Percentiles rank a stretch among this genome's conserved stretches.
Evolutionary conservation across 106 monocot species (phyloP).

Genomic region (Cymbidium sinense): DNA sequence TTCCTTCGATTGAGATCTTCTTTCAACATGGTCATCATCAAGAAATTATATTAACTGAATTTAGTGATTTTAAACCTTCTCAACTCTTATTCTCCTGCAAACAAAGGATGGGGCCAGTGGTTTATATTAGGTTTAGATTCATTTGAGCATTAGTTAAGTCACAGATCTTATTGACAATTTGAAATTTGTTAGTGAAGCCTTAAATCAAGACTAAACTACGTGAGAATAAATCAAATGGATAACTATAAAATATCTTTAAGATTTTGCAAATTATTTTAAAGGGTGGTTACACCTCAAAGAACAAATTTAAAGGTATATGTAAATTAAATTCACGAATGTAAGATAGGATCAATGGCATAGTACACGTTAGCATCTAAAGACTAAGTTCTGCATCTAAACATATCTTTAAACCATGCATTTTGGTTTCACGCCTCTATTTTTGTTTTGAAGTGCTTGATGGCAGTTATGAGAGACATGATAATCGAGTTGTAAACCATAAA

Average conservation of each 20-base stretch:
- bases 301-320: neutral
- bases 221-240: neutral
- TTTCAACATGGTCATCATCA: too few relatives aligned
- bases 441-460: conserved; percentile 1
- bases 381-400: neutral
- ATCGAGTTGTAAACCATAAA: neutral
- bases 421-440: neutral
- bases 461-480: neutral
- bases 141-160: too few relatives aligned
- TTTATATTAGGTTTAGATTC: too few relatives aligned
- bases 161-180: too few relatives aligned
- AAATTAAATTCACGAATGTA: neutral
- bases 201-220: neutral
- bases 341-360: neutral
- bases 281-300: neutral
- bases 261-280: neutral
- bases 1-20: too few relatives aligned
- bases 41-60: too few relatives aligned
- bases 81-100: too few relatives aligned
- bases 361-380: neutral
- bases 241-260: neutral
- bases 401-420: neutral
- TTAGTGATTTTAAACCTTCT: too few relatives aligned
- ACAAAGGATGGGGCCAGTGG: too few relatives aligned
- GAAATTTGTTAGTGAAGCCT: neutral